These are phyloP conservation scores for Penicillium nordicum DNA, from an alignment of 2,329 filamentous ascomycete species.

Conservation along the genomic window DNA sequence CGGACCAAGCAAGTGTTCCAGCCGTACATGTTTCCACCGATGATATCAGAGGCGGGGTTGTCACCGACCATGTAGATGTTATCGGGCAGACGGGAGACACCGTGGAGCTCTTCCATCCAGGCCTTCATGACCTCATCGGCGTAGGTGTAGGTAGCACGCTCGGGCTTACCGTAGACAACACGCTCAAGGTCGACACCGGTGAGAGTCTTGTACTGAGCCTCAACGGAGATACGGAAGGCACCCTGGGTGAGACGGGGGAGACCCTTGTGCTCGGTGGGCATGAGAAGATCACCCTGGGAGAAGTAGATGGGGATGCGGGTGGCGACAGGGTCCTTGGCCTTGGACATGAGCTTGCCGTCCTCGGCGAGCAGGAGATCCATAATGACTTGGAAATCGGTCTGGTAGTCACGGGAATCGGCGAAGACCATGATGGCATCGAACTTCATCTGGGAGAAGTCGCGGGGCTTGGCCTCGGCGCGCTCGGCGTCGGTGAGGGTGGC, in stretches of 20 bases:
- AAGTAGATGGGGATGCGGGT: constrained; percentile 73
- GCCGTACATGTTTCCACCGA: constrained; percentile 75
- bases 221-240: constrained; percentile 70
- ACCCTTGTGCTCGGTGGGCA: constrained; percentile 62
- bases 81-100: constrained; percentile 64
- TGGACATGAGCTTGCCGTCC: constrained; percentile 63
- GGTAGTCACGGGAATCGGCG: constrained; percentile 70
- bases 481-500: constrained; percentile 65
- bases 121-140: constrained; percentile 68
- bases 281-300: constrained; percentile 62
- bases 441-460: constrained; percentile 68
- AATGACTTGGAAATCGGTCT: constrained; percentile 72
- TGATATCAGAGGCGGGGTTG: constrained; percentile 70
- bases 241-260: constrained; percentile 68
- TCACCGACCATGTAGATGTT: constrained; percentile 77
- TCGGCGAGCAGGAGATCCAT: constrained; percentile 68
- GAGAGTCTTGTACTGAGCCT: constrained; percentile 62
- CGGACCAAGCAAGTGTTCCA: constrained; percentile 78
- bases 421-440: constrained; percentile 74
- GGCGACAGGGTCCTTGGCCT: constrained; percentile 62
- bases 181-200: constrained; percentile 69
- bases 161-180: constrained; percentile 73
- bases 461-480: constrained; percentile 62
- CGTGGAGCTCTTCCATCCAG: constrained; percentile 75
- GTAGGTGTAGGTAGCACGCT: constrained; percentile 73